phyloP scores from a whole-genome alignment of 805 yeast genomes.

The Teunomyces barrocoloradensis region DNA sequence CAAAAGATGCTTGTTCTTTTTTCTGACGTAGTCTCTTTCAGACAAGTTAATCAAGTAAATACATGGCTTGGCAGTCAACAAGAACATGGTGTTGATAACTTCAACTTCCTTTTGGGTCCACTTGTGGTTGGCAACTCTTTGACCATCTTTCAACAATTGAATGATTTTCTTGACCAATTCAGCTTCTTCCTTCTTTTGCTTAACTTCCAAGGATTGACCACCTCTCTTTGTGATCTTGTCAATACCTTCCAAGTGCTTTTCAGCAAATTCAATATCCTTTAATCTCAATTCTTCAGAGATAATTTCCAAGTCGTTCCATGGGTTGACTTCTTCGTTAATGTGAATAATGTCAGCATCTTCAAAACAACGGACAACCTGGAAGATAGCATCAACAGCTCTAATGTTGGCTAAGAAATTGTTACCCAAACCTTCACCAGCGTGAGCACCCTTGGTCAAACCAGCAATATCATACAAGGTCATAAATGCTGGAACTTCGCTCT shows the following conservation, averaged over 20 bases:
- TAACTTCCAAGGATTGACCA: constrained; percentile 85
- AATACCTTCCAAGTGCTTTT: constrained; percentile 72
- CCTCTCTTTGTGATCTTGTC: constrained; percentile 83
- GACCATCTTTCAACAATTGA: constrained; percentile 74
- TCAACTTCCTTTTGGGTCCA: constrained; percentile 95
- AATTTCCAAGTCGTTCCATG: constrained; percentile 90
- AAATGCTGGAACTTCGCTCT: constrained; percentile 85
- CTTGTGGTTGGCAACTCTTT: constrained; percentile 79
- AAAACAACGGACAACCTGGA: constrained; percentile 96
- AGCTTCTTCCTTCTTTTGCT: constrained; percentile 84
- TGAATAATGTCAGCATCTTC: constrained; percentile 98
- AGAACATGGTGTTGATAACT: constrained; percentile 76
- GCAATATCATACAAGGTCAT: constrained; percentile 96
- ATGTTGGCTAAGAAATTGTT: constrained; percentile 95
- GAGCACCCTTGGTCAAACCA: constrained; percentile 95
- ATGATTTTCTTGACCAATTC: constrained; percentile 72
- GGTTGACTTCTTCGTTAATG: constrained; percentile 90
- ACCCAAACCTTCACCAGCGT: constrained; percentile 96
- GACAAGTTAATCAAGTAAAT: constrained; percentile 88
- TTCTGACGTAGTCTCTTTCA: constrained; percentile 82
- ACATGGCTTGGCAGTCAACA: constrained; percentile 93
- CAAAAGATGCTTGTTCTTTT: constrained; percentile 81
- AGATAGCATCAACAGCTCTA: constrained; percentile 96
- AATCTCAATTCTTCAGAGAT: constrained; percentile 88
- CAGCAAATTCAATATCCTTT: constrained; percentile 94